Percentiles rank a stretch among this genome's conserved stretches.
Conservation (phyloP, 208 protist species). For the Crithidia acanthocephali region DNA sequence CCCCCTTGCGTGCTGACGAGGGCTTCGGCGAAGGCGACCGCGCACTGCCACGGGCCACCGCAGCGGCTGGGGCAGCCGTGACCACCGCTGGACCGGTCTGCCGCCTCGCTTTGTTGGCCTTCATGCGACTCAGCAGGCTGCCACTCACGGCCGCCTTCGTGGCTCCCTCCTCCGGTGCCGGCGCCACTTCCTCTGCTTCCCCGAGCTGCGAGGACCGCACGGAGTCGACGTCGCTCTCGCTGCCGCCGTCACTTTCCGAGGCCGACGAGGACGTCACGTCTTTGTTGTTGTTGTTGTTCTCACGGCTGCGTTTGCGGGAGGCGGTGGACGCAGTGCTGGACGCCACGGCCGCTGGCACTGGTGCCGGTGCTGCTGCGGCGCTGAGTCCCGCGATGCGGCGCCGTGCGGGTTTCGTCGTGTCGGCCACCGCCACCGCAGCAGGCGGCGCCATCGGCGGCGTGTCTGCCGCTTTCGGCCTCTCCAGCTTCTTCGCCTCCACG, state of each 20-base stretch:
- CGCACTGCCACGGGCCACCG: no score
- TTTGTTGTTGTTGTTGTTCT: neutral
- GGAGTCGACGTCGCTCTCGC: constrained; percentile 4
- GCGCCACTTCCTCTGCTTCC: constrained; percentile 9
- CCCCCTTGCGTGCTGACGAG: no score
- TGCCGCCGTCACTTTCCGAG: neutral
- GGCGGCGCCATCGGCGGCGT: no score
- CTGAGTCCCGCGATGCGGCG: neutral
- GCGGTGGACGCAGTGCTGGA: neutral
- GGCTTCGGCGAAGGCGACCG: no score
- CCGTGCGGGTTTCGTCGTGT: neutral
- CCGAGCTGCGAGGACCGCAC: constrained; percentile 21
- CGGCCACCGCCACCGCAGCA: neutral
- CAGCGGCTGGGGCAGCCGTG: neutral
- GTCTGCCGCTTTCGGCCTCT: no score
- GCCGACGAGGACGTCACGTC: neutral
- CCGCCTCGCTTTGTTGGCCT: constrained; percentile 13
- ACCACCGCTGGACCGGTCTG: neutral
- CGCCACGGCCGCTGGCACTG: neutral
- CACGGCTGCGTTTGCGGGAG: constrained; percentile 8
- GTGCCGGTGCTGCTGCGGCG: neutral
- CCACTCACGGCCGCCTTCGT: constrained; percentile 2
- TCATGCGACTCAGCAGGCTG: constrained; percentile 6
- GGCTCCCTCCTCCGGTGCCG: neutral
- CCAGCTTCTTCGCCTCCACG: no score